These are phyloP conservation scores for Aspergillus latus DNA, from an alignment of 2,329 filamentous ascomycete species.

Conservation along the genomic window DNA sequence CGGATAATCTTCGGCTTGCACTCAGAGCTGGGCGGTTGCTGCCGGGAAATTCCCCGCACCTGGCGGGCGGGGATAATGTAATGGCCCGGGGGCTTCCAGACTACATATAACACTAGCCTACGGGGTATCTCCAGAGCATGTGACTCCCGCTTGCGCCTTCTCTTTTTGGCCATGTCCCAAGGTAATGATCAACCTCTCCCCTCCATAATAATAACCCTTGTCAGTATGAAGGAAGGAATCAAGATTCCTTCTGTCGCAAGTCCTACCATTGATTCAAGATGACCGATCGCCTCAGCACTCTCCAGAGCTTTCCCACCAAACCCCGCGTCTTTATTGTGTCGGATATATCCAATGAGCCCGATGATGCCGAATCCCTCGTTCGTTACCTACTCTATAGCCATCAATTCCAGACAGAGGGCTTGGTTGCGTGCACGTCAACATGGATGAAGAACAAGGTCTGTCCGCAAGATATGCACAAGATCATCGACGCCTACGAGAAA, in stretches of 20 bases:
- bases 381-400: conserved; percentile 45
- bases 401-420: conserved; percentile 48
- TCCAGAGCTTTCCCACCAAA: conserved; percentile 3
- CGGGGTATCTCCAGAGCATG: too few relatives aligned
- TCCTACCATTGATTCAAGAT: background rate
- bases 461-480: conserved; percentile 46
- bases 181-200: background rate
- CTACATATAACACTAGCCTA: too few relatives aligned
- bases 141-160: background rate
- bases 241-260: background rate
- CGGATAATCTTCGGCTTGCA: conserved; percentile 1
- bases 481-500: conserved; percentile 47
- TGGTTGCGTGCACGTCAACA: conserved; percentile 49
- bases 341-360: conserved; percentile 11
- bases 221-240: background rate
- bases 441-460: conserved; percentile 46
- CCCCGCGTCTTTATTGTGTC: conserved; percentile 10
- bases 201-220: background rate
- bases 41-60: background rate
- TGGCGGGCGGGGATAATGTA: background rate
- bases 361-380: conserved; percentile 10
- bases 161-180: background rate
- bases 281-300: background rate
- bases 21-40: background rate
- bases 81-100: too few relatives aligned